These are phyloP conservation scores for Aspergillus piperis DNA, from an alignment of 2,329 filamentous ascomycete species.

Conservation along the genomic window DNA sequence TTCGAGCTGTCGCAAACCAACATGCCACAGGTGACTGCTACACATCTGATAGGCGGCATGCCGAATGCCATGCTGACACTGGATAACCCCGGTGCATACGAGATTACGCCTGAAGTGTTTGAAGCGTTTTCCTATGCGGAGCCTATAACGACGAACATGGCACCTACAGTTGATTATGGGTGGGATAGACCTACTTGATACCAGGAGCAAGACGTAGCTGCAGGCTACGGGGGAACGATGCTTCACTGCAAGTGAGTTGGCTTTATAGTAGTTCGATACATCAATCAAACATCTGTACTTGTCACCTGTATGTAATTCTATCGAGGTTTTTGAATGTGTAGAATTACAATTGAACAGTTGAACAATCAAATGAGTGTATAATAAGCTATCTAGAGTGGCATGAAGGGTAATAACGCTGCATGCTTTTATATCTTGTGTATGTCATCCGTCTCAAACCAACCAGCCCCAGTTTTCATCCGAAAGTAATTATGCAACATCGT, in stretches of 20 bases:
- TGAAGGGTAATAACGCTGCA: no score
- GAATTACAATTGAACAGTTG: neutral
- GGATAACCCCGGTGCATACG: conserved; percentile 40
- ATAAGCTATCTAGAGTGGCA: no score
- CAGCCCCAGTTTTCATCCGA: no score
- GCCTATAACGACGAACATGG: conserved; percentile 46
- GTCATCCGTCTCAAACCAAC: no score
- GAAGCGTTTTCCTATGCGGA: conserved; percentile 49
- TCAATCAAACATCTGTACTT: neutral
- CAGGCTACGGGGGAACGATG: neutral
- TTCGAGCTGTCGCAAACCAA: conserved; percentile 27
- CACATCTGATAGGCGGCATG: conserved; percentile 36
- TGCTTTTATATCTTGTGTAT: no score
- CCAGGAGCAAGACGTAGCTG: neutral
- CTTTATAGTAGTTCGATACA: neutral
- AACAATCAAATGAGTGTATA: no score
- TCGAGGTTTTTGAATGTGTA: neutral
- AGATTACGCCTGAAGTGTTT: conserved; percentile 48
- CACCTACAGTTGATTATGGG: conserved; percentile 33
- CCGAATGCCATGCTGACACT: conserved; percentile 40
- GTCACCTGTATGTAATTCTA: neutral
- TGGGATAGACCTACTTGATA: conserved; percentile 23
- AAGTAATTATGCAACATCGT: no score
- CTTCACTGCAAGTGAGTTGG: neutral
- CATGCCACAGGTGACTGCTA: conserved; percentile 30